Evolutionary conservation across 176 grass and related monocot genomes (phyloP).

Genomic region (Saccharum spontaneum): DNA sequence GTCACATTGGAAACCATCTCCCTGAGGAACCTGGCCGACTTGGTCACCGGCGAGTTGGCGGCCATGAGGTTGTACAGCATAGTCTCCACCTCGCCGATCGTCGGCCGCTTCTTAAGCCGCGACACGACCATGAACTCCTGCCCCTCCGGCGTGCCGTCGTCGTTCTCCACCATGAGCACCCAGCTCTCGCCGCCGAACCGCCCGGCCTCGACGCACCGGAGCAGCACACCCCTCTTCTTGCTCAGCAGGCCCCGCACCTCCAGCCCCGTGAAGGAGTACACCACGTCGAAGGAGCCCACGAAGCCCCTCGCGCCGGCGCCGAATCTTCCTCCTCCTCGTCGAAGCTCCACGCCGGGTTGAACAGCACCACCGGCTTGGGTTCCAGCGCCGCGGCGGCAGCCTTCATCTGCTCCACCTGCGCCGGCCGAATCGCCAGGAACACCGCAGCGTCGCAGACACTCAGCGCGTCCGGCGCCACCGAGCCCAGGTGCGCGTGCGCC

Average conservation of each 20-base stretch:
- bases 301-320: slow-evolving; percentile 39
- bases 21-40: slow-evolving; percentile 72
- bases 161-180: slow-evolving; percentile 85
- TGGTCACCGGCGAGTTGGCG: slow-evolving; percentile 94
- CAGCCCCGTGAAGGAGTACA: slow-evolving; percentile 94
- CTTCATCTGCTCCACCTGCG: slow-evolving; percentile 61
- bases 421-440: slow-evolving; percentile 40
- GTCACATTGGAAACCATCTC: slow-evolving; percentile 78
- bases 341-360: slow-evolving; percentile 92
- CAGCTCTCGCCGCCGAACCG: slow-evolving; percentile 64
- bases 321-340: slow-evolving; percentile 73
- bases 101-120: slow-evolving; percentile 70
- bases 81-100: slow-evolving; percentile 84
- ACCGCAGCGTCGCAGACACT: slow-evolving; percentile 55
- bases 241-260: slow-evolving; percentile 78
- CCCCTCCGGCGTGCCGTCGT: slow-evolving; percentile 4
- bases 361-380: slow-evolving; percentile 67
- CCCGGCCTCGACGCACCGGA: slow-evolving; percentile 63
- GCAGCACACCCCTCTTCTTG: slow-evolving; percentile 70
- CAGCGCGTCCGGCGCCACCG: slow-evolving; percentile 34
- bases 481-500: slow-evolving; percentile 48
- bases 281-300: slow-evolving; percentile 68
- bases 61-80: slow-evolving; percentile 95
- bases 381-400: slow-evolving; percentile 36
- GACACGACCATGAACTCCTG: slow-evolving; percentile 67